Conservation (phyloP, 768 basidiomycete species). For the Tricholomella constricta region DNA sequence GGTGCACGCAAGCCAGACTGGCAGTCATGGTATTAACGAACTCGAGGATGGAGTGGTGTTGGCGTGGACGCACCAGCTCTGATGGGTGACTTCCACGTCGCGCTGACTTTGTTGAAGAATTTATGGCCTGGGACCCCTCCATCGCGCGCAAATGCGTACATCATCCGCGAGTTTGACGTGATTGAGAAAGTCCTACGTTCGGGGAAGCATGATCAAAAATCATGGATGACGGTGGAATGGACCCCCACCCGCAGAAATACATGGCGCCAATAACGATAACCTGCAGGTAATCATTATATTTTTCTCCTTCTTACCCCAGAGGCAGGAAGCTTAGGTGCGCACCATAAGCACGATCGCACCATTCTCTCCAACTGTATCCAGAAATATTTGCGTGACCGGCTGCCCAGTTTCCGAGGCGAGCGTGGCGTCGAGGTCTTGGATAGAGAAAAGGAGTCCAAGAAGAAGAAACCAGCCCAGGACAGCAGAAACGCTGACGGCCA, state of each 20-base stretch:
- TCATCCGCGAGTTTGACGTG: constrained; percentile 81
- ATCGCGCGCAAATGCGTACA: constrained; percentile 80
- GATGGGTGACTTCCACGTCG: constrained; percentile 61
- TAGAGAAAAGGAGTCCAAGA: constrained; percentile 72
- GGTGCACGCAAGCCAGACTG: constrained; percentile 80
- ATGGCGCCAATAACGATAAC: constrained; percentile 70
- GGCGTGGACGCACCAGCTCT: constrained; percentile 63
- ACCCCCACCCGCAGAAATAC: constrained; percentile 70
- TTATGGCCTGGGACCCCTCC: constrained; percentile 68
- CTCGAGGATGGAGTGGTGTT: too few species aligned
- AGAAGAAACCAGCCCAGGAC: constrained; percentile 77
- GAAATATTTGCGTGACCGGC: constrained; percentile 78
- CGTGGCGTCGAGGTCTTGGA: constrained; percentile 66
- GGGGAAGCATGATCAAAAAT: neutral
- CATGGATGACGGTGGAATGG: neutral
- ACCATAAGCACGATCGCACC: constrained; percentile 79
- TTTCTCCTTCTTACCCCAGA: neutral
- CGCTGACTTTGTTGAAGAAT: constrained; percentile 67
- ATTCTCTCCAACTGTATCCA: constrained; percentile 73
- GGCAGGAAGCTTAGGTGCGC: constrained; percentile 1
- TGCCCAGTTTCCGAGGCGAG: constrained; percentile 57
- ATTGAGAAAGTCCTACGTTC: constrained; percentile 66
- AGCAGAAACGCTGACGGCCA: constrained; percentile 72
- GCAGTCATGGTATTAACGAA: too few species aligned
- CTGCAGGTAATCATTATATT: constrained; percentile 25